phyloP scores from a whole-genome alignment of 768 basidiomycete genomes.

The Cytidiella melzeri region DNA sequence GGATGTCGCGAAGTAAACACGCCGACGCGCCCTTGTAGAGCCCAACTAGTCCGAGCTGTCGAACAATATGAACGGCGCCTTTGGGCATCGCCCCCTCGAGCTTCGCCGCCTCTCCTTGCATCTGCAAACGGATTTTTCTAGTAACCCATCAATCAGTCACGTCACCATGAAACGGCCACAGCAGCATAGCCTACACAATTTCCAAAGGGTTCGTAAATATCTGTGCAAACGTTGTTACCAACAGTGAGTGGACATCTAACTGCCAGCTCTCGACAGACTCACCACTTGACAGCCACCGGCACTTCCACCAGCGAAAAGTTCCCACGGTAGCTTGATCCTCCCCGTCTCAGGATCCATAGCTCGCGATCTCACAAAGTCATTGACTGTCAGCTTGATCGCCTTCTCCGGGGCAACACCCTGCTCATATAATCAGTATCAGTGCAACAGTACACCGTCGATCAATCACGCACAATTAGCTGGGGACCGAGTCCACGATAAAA shows the following conservation, averaged over 20 bases:
- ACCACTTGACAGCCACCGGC: constrained; percentile 99
- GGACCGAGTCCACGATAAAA: constrained; percentile 97
- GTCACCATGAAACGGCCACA: constrained; percentile 1
- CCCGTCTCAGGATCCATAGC: constrained; percentile 95
- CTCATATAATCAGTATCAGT: not conserved
- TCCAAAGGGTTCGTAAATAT: constrained; percentile 97
- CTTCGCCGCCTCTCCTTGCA: constrained; percentile 95
- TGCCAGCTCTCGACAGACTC: constrained; percentile 29
- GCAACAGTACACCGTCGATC: not conserved
- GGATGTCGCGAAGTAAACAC: constrained; percentile 91
- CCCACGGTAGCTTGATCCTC: constrained; percentile 86
- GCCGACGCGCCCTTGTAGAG: constrained; percentile 91
- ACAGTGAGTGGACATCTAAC: constrained; percentile 1
- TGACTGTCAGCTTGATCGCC: constrained; percentile 96
- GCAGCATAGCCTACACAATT: constrained; percentile 63
- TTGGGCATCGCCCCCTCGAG: constrained; percentile 72
- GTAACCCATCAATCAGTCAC: constrained; percentile 3
- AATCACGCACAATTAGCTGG: constrained; percentile 69
- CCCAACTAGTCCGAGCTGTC: constrained; percentile 87
- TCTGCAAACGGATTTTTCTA: constrained; percentile 88
- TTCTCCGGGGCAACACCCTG: constrained; percentile 96
- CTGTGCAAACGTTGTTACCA: constrained; percentile 32
- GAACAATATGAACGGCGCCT: constrained; percentile 89
- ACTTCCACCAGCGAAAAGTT: constrained; percentile 83
- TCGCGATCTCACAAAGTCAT: constrained; percentile 79